Evolutionary conservation across 169 alveolate species (phyloP).

Genomic region (Plasmodium fragile): DNA sequence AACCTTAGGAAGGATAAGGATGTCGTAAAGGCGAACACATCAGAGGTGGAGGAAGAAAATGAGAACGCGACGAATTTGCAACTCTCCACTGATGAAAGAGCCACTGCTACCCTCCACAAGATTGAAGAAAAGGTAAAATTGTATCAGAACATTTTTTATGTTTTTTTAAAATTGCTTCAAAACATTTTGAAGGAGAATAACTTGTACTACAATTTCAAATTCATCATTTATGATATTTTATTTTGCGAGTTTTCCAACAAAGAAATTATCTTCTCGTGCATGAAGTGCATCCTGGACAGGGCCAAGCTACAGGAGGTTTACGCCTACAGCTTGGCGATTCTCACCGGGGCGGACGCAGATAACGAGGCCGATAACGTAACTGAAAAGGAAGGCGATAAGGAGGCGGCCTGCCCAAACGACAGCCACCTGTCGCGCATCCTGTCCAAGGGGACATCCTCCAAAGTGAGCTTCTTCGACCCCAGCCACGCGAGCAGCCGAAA

Average conservation of each 20-base stretch:
- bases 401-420: neutral
- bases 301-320: conserved; percentile 30
- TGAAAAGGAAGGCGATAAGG: neutral
- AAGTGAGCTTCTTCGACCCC: neutral
- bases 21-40: conserved; percentile 16
- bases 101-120: neutral
- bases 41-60: neutral
- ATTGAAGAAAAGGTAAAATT: conserved; percentile 58
- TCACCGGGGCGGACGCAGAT: neutral
- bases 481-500: neutral
- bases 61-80: conserved; percentile 3
- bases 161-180: conserved; percentile 54
- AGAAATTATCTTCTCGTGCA: conserved; percentile 31
- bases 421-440: conserved; percentile 19
- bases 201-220: conserved; percentile 64
- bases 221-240: conserved; percentile 53
- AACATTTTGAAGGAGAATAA: conserved; percentile 26
- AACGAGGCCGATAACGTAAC: neutral
- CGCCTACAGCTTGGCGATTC: conserved; percentile 16
- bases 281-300: conserved; percentile 63
- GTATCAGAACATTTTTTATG: conserved; percentile 57
- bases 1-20: conserved; percentile 32
- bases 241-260: conserved; percentile 69
- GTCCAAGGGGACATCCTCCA: neutral
- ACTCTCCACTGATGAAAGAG: neutral